Evolutionary conservation across 257 asterid species (phyloP).

Genomic region (Solanum etuberosum): DNA sequence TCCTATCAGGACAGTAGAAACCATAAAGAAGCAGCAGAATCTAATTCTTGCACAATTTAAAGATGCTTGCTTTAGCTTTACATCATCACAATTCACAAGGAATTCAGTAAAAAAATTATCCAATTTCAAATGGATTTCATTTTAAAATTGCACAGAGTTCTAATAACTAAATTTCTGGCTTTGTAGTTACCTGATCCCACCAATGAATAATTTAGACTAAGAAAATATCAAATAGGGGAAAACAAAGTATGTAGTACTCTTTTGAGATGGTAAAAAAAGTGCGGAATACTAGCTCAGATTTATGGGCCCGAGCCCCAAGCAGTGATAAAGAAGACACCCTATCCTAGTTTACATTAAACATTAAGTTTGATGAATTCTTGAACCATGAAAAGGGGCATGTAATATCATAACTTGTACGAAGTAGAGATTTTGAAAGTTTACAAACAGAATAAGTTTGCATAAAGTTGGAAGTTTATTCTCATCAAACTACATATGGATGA

Average conservation of each 20-base stretch:
- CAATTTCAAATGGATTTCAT: not conserved
- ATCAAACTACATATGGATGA: not conserved
- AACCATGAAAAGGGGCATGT: not conserved
- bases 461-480: not conserved
- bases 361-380: not conserved
- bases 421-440: not conserved
- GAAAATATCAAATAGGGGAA: not conserved
- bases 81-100: not conserved
- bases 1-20: not conserved
- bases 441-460: not conserved
- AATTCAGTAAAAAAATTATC: not conserved
- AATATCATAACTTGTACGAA: not conserved
- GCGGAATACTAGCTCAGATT: not conserved
- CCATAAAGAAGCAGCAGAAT: not conserved
- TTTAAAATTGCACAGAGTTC: not conserved
- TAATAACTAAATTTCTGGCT: not conserved
- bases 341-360: not conserved
- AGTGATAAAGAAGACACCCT: not conserved
- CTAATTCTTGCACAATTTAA: not conserved
- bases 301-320: not conserved
- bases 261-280: not conserved
- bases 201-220: not conserved
- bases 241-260: not conserved
- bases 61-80: not conserved
- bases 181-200: not conserved